Base-by-base conservation (phyloP, 345 rosid species). In the Cardamine resedifolia region DNA sequence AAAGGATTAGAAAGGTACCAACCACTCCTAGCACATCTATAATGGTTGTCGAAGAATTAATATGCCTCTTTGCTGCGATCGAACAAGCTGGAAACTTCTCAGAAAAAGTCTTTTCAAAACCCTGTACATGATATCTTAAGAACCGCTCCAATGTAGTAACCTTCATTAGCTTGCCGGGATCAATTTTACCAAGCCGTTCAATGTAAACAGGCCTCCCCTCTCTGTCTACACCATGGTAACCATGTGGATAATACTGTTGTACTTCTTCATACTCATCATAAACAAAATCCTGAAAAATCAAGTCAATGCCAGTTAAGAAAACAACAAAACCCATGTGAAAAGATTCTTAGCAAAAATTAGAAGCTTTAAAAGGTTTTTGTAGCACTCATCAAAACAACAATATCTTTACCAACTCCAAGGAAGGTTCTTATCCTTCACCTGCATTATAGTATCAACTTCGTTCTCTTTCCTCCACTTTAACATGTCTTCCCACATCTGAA, bases 21-120 rank as follows among this genome's bases (percentile, higher is more conserved):
- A 94, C 99, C 96, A 91, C 79, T 71, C 97, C 97, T 59, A 83
- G 90, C 43, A 88, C 97, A 72, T 94, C 99, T 70, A 94, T 72
- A 47, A 94, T 91, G 61, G 99, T 84, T 59, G 82, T 81, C 0
- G 96, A 78, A 62, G 91, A 83, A 74, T 91, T 86, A 41, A 91
- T 84, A 56, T 85, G 96, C 74, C 89, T 88, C 83, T 88, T 87
- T 43, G 95, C 85, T 59, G 88, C 90, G 67, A 89, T 79, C 5
- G 99, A 91, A 81, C 97, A 91, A 10, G 96, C 96, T 30, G 97
- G 96, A 67, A 94, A 94, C 82, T 88, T 94, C 83, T 89, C 96
- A 66, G 84, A 50, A 68, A 94, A 91, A 68, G 91, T 64, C 88
- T 83, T 94, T 83, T 91, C 99, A 71, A 94, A 94, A 30, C 96